Evolutionary conservation across 2,329 filamentous ascomycete species (phyloP).

Genomic region (Whalleya microplaca): DNA sequence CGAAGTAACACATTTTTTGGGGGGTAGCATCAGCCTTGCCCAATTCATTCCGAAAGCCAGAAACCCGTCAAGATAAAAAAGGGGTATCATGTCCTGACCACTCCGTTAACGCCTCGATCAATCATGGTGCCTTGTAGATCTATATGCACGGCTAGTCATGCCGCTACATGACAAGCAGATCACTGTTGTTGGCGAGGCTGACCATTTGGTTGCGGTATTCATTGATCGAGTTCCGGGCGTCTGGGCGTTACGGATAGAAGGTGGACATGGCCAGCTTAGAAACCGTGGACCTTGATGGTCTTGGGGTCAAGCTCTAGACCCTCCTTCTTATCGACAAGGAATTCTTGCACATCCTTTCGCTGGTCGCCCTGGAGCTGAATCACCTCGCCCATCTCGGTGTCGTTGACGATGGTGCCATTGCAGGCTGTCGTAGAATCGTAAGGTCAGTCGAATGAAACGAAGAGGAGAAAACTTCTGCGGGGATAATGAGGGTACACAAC

Average conservation of each 20-base stretch:
- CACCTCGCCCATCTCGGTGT: slow-evolving; percentile 97
- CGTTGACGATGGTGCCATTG: slow-evolving; percentile 99
- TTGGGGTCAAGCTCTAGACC: slow-evolving; percentile 92
- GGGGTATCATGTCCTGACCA: slow-evolving; percentile 42
- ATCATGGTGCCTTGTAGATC: slow-evolving; percentile 31
- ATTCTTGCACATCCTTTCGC: slow-evolving; percentile 98
- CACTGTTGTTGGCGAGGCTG: slow-evolving; percentile 18
- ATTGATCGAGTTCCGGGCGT: slow-evolving; percentile 24
- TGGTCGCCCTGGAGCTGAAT: slow-evolving; percentile 99
- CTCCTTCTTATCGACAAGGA: slow-evolving; percentile 94
- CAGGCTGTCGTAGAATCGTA: slow-evolving; percentile 65
- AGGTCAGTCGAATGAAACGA: slow-evolving; percentile 6
- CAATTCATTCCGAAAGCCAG: slow-evolving; percentile 26
- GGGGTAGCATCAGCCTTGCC: slow-evolving; percentile 14
- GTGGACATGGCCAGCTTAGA: slow-evolving; percentile 53
- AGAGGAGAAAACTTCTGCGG: background rate
- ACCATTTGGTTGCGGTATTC: slow-evolving; percentile 27
- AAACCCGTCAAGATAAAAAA: slow-evolving; percentile 25
- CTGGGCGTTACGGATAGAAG: slow-evolving; percentile 29
- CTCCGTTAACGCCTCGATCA: slow-evolving; percentile 39
- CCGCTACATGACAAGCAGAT: slow-evolving; percentile 17
- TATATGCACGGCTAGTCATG: slow-evolving; percentile 29
- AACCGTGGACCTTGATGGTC: slow-evolving; percentile 87
- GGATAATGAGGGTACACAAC: slow-evolving; percentile 34
- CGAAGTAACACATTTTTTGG: slow-evolving; percentile 18